phyloP scores from a whole-genome alignment of 768 basidiomycete genomes.

The Baorangia bicolor region DNA sequence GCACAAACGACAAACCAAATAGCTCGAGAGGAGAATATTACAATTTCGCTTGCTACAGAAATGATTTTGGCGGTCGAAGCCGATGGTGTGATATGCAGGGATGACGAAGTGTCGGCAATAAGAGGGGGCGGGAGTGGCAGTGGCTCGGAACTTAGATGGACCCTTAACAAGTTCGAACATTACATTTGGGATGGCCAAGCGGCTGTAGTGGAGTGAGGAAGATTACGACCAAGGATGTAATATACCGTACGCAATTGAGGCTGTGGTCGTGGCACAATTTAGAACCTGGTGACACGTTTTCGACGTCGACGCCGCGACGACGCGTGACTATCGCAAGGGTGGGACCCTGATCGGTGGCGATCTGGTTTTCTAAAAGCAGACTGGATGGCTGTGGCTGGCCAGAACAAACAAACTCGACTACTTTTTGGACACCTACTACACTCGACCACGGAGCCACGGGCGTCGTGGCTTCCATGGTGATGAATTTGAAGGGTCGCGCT shows the following conservation, averaged over 20 bases:
- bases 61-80: slow-evolving; percentile 75
- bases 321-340: neutral
- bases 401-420: slow-evolving; percentile 6
- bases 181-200: slow-evolving; percentile 74
- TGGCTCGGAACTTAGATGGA: slow-evolving; percentile 70
- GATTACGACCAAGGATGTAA: slow-evolving; percentile 11
- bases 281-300: slow-evolving; percentile 23
- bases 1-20: slow-evolving; percentile 66
- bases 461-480: slow-evolving; percentile 21
- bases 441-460: slow-evolving; percentile 19
- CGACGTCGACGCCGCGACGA: slow-evolving; percentile 25
- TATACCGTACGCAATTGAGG: slow-evolving; percentile 4
- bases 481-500: slow-evolving; percentile 18
- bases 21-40: slow-evolving; percentile 66
- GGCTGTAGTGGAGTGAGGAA: neutral
- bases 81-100: slow-evolving; percentile 70
- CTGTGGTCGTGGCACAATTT: slow-evolving; percentile 4
- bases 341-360: slow-evolving; percentile 25
- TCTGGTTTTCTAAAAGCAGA: slow-evolving; percentile 10
- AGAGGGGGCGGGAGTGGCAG: slow-evolving; percentile 44
- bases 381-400: neutral
- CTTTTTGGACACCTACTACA: neutral
- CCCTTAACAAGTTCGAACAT: slow-evolving; percentile 60
- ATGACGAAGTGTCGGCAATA: slow-evolving; percentile 50
- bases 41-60: slow-evolving; percentile 72